Percentiles rank a stretch among this genome's conserved stretches.
phyloP scores from a whole-genome alignment of 495 filamentous ascomycete genomes.

The Tetracladium marchalianum region DNA sequence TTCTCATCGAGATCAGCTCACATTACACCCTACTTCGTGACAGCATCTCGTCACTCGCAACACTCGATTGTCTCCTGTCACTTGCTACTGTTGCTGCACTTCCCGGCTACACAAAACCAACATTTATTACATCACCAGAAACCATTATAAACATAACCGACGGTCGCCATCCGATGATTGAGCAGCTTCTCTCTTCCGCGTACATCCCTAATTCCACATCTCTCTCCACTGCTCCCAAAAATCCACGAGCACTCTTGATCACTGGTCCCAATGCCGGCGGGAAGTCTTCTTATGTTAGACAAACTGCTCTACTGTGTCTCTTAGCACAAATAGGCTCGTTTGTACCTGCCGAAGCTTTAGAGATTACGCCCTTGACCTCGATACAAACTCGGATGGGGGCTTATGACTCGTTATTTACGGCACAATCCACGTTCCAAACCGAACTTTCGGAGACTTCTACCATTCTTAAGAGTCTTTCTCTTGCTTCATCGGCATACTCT shows the following conservation, averaged over 20 bases:
- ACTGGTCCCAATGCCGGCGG: conserved; percentile 99
- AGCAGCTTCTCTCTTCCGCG: conserved; percentile 72
- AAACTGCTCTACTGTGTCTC: conserved; percentile 82
- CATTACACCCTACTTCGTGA: conserved; percentile 87
- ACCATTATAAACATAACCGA: conserved; percentile 51
- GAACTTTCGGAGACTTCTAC: conserved; percentile 86
- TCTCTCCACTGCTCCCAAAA: conserved; percentile 44
- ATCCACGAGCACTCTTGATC: conserved; percentile 70
- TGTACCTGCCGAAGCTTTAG: conserved; percentile 69
- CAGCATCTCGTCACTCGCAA: conserved; percentile 74
- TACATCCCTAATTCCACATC: conserved; percentile 90
- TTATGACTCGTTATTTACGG: conserved; percentile 90
- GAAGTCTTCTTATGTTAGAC: conserved; percentile 89
- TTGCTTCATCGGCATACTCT: too few species aligned
- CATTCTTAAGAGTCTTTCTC: conserved; percentile 59
- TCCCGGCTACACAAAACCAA: conserved; percentile 84
- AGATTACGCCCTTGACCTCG: conserved; percentile 75
- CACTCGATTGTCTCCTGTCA: conserved; percentile 83
- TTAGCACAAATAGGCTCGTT: conserved; percentile 94
- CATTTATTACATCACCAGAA: conserved; percentile 48
- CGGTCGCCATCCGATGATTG: conserved; percentile 93
- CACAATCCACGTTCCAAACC: conserved; percentile 96
- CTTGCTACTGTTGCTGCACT: conserved; percentile 73
- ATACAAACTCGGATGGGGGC: conserved; percentile 97
- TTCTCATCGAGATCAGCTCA: conserved; percentile 62